Evolutionary conservation across 805 yeast genomes (phyloP), one percentile per base, ranked within the genome.

Genomic region (Blastobotrys attinorum): DNA sequence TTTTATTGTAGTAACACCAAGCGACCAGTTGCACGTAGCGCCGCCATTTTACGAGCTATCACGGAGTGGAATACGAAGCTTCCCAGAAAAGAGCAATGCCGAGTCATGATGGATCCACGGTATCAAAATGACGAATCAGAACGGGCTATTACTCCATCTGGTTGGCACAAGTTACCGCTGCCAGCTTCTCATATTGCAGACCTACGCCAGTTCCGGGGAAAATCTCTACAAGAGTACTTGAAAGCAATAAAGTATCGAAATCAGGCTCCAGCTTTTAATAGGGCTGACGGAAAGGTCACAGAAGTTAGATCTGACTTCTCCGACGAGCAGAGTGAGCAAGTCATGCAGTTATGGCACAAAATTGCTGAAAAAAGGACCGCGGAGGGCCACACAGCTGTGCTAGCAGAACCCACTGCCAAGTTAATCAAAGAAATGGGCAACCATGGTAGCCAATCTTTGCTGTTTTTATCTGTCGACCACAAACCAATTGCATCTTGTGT

Each of bases 121-220:
- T 67, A 65, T 31, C 55, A 58, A 11, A 59, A 63, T 44, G 63
- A 61, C 5, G 53, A 49, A 29, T 40, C 59, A n/a, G 68, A 63
- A 22, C 51, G 55, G 15, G 63, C 67, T 18, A 59, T 68, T 37
- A 46, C 53, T 15, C 66, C 67, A 7, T 53, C 65, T 18, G 71
- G 71, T 11, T 69, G 73, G 73, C 45, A 48, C 21, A 53, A 56
- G 3, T 55, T 63, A 1, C 53, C 55, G 0, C 50, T 69, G 18
- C 71, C 72, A 4, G 55, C 69, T 1, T 63, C 72, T 4, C 70
- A 69, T 44, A 65, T 69, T 17, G 57, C 67, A 17, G 72, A 69
- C 45, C 48, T 69, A 29, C 57, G 72, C 15, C 66, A 70, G 1
- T 57, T 52, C 51, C 49, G 49, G 42, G 62, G 62, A 32, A 51